Evolutionary conservation across 148 eudicot genomes (phyloP).

Genomic region (Silene latifolia): DNA sequence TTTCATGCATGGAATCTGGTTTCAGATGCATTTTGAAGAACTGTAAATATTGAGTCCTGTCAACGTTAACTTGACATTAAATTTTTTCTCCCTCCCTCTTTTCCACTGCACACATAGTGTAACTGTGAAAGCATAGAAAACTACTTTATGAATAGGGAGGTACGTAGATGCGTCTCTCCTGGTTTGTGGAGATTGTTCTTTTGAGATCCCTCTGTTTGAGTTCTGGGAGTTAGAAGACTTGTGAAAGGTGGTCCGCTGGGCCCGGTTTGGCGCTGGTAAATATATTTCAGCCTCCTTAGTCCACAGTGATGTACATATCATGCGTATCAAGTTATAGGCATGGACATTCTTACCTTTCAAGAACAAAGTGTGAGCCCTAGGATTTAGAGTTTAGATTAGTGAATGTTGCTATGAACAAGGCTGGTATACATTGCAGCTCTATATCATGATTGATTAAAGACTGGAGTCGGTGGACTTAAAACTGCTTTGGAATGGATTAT

Average conservation of each 20-base stretch:
- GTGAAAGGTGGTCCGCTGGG: slow-evolving; percentile 1
- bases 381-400: slow-evolving; percentile 6
- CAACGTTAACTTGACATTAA: not conserved
- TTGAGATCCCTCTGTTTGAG: not conserved
- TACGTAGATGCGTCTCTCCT: not conserved
- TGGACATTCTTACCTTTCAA: slow-evolving; percentile 6
- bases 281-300: not conserved
- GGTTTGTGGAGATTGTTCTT: not conserved
- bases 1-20: not conserved
- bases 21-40: not conserved
- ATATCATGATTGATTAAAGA: not conserved
- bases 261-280: slow-evolving; percentile 7
- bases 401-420: not conserved
- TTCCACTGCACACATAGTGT: not conserved
- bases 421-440: not conserved
- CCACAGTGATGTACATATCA: not conserved
- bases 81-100: not conserved
- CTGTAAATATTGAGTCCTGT: not conserved
- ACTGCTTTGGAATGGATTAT: slow-evolving; percentile 7
- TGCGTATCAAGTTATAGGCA: not conserved
- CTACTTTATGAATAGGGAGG: not conserved
- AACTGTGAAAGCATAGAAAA: not conserved
- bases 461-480: not conserved
- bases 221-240: slow-evolving; percentile 8
- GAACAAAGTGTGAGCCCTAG: not conserved